Percentiles rank a stretch among this genome's conserved stretches.
phyloP scores from a whole-genome alignment of 2,329 filamentous ascomycete species.

The Nemania sp. region DNA sequence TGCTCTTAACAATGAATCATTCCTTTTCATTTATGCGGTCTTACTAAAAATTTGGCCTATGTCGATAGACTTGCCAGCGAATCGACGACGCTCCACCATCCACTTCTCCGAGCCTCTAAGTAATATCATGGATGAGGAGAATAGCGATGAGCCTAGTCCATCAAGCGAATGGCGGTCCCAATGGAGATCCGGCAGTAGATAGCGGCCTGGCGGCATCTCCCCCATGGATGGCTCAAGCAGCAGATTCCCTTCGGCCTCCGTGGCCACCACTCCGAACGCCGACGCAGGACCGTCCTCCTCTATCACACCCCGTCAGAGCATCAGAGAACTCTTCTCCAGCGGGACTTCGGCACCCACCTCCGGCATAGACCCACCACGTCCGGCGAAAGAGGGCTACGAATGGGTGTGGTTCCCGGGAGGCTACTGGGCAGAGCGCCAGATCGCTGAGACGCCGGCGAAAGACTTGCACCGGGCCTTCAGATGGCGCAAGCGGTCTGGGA shows the following conservation, averaged over 20 bases:
- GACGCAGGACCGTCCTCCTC: constrained; percentile 11
- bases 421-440: constrained; percentile 71
- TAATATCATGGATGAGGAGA: constrained; percentile 31
- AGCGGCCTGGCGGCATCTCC: constrained; percentile 46
- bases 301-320: constrained; percentile 30
- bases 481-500: constrained; percentile 55
- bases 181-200: constrained; percentile 41
- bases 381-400: constrained; percentile 66
- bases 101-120: constrained; percentile 23
- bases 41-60: constrained; percentile 24
- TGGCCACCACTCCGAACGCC: constrained; percentile 28
- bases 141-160: constrained; percentile 39
- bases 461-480: constrained; percentile 55
- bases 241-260: constrained; percentile 42
- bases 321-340: constrained; percentile 37
- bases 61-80: constrained; percentile 18
- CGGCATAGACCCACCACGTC: constrained; percentile 65
- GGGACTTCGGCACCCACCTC: constrained; percentile 33
- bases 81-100: constrained; percentile 24
- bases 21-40: constrained; percentile 30
- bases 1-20: constrained; percentile 20
- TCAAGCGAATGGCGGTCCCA: constrained; percentile 38
- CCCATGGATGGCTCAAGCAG: constrained; percentile 48
- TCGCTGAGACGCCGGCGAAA: constrained; percentile 47
- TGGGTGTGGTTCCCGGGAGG: constrained; percentile 74